These are phyloP conservation scores for Ceratocystiopsis sp. DNA, from an alignment of 2,329 filamentous ascomycete genomes.

Conservation along the genomic window DNA sequence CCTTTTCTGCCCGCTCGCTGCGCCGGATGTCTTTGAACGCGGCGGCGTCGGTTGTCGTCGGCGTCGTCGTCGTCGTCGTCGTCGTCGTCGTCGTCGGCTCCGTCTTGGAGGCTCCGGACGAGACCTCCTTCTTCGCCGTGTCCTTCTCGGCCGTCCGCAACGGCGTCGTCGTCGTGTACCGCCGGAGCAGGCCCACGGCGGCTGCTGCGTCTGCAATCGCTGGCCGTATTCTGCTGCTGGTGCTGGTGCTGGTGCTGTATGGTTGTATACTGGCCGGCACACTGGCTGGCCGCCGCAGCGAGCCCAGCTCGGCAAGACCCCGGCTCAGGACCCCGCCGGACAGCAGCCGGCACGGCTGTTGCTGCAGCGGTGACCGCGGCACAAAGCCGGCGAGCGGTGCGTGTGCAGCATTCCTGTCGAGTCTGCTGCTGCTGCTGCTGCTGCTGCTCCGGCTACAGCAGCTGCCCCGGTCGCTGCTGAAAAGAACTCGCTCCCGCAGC, in stretches of 20 bases:
- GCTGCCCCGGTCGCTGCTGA: background rate
- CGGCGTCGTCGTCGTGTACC: conserved; percentile 1
- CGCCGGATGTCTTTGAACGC: conserved; percentile 14
- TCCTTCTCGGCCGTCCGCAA: background rate
- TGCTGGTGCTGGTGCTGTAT: too few species aligned
- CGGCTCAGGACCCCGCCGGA: too few species aligned
- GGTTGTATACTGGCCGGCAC: too few species aligned
- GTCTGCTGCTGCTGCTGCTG: background rate
- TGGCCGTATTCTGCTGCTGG: too few species aligned
- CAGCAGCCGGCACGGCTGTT: background rate
- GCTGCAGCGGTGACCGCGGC: conserved; percentile 2
- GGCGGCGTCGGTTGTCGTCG: conserved; percentile 18
- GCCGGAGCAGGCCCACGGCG: conserved; percentile 2
- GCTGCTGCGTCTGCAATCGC: too few species aligned
- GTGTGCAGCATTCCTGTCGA: too few species aligned
- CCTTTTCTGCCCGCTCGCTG: conserved; percentile 72
- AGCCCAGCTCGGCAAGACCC: too few species aligned
- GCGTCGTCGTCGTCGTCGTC: conserved; percentile 13
- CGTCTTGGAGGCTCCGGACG: background rate
- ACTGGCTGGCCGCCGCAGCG: too few species aligned
- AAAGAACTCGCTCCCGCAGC: conserved; percentile 5
- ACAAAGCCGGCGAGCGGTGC: too few species aligned
- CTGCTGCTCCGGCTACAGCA: background rate
- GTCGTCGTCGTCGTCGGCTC: conserved; percentile 15
- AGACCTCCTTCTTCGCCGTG: background rate